Evolutionary conservation across 1,284 basidiomycete genomes (phyloP), one percentile per base, ranked within the genome.

Genomic region (Fomitopsis palustris): DNA sequence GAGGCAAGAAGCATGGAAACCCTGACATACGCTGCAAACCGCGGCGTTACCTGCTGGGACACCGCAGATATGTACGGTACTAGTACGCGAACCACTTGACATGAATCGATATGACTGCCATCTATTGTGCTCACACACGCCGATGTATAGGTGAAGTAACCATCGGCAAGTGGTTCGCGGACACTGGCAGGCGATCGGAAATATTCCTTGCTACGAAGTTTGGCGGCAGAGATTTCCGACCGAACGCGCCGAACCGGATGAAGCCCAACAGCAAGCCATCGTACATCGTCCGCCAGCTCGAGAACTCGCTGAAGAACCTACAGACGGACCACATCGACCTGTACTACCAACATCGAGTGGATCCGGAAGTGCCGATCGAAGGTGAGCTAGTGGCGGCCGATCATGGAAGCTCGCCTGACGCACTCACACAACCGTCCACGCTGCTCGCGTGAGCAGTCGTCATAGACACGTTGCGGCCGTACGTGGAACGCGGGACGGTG

Each of bases 131-230:
- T 45, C 6, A 45, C 14, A 23, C n/a, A 21, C 25, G 17, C 21
- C 42, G 19, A n/a, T 35, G 12, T 6, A 19, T 39, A 41, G 27
- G 33, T 31, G 35, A 45, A 14, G n/a, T 10, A 14, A 19, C 12
- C 43, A 35, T 35, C 38, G 2, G 7, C 19, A 75, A 5, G 27
- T 49, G 75, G 75, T 72, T 77, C 63, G 72, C 72, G 2, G 38
- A 16, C 14, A 33, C 54, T 12, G 42, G 42, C 42, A 27, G 54
- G 27, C 16, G 25, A 5, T 61, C 70, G 52, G 68, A 78, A 49
- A 75, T 81, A 37, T 81, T 81, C 68, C 72, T 81, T 3, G 78
- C 77, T 0, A 80, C 78, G 54, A 81, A 80, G 65, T 77, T 77
- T 41, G 77, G 75, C 17, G 37, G 35, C 6, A 5, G 10, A 23